Conservation (phyloP, 495 filamentous ascomycete genomes). For the Hypoxylon fragiforme region DNA sequence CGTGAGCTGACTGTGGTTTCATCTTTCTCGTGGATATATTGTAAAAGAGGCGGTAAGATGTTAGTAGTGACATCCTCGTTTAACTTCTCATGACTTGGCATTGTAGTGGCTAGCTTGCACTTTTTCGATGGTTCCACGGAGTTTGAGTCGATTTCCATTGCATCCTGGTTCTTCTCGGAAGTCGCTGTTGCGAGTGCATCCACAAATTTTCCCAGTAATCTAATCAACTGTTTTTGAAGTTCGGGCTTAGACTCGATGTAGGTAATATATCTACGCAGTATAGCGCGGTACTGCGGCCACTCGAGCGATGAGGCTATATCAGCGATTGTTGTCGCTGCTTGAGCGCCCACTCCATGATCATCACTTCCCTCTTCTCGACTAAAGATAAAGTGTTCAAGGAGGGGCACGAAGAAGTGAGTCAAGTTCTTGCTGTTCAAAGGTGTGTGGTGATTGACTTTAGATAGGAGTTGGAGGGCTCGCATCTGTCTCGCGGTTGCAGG, state of each 20-base stretch:
- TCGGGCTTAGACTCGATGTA: constrained; percentile 81
- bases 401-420: constrained; percentile 83
- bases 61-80: constrained; percentile 71
- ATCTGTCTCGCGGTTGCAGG: constrained; percentile 88
- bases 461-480: constrained; percentile 76
- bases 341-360: constrained; percentile 81
- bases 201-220: constrained; percentile 76
- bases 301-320: constrained; percentile 73
- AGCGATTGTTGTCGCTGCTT: constrained; percentile 75
- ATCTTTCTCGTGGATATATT: constrained; percentile 90
- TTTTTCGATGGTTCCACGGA: constrained; percentile 18
- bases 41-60: constrained; percentile 73
- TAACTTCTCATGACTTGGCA: constrained; percentile 72
- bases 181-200: constrained; percentile 67
- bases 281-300: constrained; percentile 87
- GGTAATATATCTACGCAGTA: constrained; percentile 76
- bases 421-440: constrained; percentile 73
- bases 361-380: constrained; percentile 73
- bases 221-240: constrained; percentile 81
- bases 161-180: constrained; percentile 43
- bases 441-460: constrained; percentile 62
- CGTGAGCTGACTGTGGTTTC: constrained; percentile 90
- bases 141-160: constrained; percentile 43
- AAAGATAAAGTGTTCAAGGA: constrained; percentile 93
- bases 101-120: constrained; percentile 59